Conservation (phyloP, 2,329 filamentous ascomycete species). For the Diaporthe ilicicola region DNA sequence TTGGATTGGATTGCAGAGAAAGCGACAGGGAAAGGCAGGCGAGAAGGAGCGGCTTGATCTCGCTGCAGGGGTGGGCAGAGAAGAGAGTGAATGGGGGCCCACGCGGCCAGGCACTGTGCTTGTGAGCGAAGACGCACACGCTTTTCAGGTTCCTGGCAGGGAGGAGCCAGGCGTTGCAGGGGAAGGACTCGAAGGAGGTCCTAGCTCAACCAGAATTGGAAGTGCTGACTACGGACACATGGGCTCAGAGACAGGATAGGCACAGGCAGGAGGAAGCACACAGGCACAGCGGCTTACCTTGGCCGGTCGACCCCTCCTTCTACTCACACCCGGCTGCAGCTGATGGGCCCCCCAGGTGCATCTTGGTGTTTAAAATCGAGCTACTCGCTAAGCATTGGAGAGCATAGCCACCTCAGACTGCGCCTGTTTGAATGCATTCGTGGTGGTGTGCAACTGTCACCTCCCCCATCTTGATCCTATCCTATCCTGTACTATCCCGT, state of each 20-base stretch:
- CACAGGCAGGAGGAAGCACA: not conserved
- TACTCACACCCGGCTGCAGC: not conserved
- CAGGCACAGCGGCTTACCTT: not conserved
- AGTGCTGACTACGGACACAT: not conserved
- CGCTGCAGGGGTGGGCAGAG: constrained; percentile 9
- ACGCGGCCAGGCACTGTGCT: constrained; percentile 18
- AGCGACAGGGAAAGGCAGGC: constrained; percentile 21
- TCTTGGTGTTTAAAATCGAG: not conserved
- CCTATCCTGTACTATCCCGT: no score
- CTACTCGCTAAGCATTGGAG: constrained; percentile 2
- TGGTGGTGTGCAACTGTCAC: constrained; percentile 24
- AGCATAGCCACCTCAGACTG: constrained; percentile 23
- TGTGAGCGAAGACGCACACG: not conserved
- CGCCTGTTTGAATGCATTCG: constrained; percentile 5
- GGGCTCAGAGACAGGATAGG: not conserved
- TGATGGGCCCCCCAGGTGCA: not conserved
- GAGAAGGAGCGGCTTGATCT: constrained; percentile 26
- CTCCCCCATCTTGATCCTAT: constrained; percentile 6
- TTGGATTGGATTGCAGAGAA: constrained; percentile 26
- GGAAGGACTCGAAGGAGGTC: constrained; percentile 14
- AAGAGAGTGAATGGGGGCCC: constrained; percentile 11
- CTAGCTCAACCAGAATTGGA: constrained; percentile 11
- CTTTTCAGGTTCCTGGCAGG: not conserved
- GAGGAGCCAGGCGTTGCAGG: constrained; percentile 3
- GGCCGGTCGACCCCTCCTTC: not conserved